Evolutionary conservation across 2,329 filamentous ascomycete genomes (phyloP), one percentile per base, ranked within the genome.

Genomic region (Aureobasidium lini): DNA sequence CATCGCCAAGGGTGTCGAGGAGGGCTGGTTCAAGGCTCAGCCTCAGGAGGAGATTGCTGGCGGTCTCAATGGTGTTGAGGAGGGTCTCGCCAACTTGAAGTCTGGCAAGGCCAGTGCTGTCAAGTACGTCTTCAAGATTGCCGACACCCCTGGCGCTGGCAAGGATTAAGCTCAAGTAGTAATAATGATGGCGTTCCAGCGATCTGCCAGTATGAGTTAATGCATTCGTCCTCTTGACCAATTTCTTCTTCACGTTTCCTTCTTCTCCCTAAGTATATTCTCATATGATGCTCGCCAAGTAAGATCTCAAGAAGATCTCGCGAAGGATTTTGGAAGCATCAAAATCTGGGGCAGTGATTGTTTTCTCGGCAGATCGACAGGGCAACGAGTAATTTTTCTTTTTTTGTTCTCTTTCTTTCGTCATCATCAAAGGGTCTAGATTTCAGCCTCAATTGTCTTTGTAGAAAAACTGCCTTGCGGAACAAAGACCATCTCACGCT

Each of bases 21-120:
- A 73, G 46, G 71, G 71, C 1, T 72, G 69, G 68, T 70, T 73
- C 59, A 69, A 66, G 63, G 49, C 65, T 18, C 72, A 74, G 60
- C 71, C 70, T 34, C 68, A 70, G 48, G 67, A 69, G 57, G 65
- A 69, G 5, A 62, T 69, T 11, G 63, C 63, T 11, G 69, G 69
- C 5, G 69, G 69, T 39, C 60, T 70, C 28, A 62, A 48, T 1
- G 68, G 68, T 23, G 62, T 71, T 29, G 61, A 68, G 60, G 57
- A 62, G 34, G 69, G 62, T 23, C 58, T 71, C 52, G 57, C 61
- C 39, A 66, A 70, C 46, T 52, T 71, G 59, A 65, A 65, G 61
- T 67, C 64, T 13, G 68, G 69, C 16, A 70, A 66, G 60, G 68
- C 62, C 5, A 69, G 66, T 57, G 68, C 67, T 47, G 62, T 67